Conservation (phyloP, 371 early-diverging fungal genomes). For the Syncephalastrum contaminatum region DNA sequence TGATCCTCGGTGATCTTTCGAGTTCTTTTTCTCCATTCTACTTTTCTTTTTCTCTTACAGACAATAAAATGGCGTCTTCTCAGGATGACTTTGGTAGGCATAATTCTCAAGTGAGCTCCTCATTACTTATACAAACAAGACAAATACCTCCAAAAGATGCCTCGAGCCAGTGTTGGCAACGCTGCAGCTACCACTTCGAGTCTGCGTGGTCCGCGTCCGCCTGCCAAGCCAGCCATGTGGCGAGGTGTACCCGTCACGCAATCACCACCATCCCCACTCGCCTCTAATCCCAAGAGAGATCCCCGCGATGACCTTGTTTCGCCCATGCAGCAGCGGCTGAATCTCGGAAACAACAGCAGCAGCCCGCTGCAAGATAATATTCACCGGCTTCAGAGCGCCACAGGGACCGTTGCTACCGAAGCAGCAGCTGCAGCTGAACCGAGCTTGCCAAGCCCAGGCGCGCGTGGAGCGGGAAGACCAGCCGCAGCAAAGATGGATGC, state of each 20-base stretch:
- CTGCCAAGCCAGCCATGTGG: slow-evolving; percentile 14
- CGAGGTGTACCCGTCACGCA: slow-evolving; percentile 3
- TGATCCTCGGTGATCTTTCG: no score
- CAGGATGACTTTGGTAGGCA: no score
- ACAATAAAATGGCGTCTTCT: no score
- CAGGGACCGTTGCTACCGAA: slow-evolving; percentile 1
- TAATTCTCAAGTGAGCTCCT: no score
- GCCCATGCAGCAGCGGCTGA: slow-evolving; percentile 16
- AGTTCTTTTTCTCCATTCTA: no score
- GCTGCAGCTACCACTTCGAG: background rate
- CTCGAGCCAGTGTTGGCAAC: no score
- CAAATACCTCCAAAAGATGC: no score
- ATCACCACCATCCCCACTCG: background rate
- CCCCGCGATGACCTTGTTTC: slow-evolving; percentile 21
- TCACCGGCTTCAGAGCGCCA: slow-evolving; percentile 3
- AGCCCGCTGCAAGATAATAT: slow-evolving; percentile 5
- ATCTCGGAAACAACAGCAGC: background rate
- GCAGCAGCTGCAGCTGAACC: background rate
- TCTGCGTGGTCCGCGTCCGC: slow-evolving; percentile 21
- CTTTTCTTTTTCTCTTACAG: no score
- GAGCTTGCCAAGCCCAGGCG: slow-evolving; percentile 1
- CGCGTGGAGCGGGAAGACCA: slow-evolving; percentile 1
- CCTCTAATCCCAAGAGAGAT: background rate
- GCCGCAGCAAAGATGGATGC: slow-evolving; percentile 11
- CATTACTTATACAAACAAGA: no score